These are phyloP conservation scores for Sungouiozyma intestinalis DNA, from an alignment of 805 yeast species.

Conservation along the genomic window DNA sequence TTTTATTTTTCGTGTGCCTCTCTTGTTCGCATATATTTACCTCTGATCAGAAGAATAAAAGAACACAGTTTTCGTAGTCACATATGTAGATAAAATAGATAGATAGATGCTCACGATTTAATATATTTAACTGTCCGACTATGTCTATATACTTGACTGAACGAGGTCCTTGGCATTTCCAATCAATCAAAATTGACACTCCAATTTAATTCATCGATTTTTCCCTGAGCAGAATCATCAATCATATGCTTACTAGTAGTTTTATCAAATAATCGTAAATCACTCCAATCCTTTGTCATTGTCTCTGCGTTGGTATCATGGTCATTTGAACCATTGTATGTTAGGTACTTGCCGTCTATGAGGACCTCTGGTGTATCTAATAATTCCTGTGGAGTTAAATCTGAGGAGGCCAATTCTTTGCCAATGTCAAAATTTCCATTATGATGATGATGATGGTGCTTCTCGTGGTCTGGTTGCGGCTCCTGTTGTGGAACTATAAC, in stretches of 20 bases:
- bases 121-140: no score
- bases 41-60: constrained; percentile 29
- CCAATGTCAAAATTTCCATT: background rate
- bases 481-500: background rate
- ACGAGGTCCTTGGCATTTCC: no score
- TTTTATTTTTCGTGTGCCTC: constrained; percentile 83
- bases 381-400: no score
- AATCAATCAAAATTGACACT: background rate
- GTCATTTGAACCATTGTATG: no score
- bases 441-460: no score
- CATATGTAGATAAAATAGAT: background rate
- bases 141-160: no score
- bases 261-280: background rate
- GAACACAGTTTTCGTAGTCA: constrained; percentile 24
- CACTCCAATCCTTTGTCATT: background rate
- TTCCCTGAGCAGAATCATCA: background rate
- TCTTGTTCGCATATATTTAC: constrained; percentile 65
- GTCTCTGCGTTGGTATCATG: background rate
- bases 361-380: no score
- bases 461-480: no score
- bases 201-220: background rate
- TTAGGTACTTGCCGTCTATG: no score
- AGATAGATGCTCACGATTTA: no score
- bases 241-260: background rate
- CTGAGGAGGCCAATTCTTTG: background rate